These are phyloP conservation scores for Nemophila menziesii DNA, from an alignment of 257 asterid genomes.

Conservation along the genomic window DNA sequence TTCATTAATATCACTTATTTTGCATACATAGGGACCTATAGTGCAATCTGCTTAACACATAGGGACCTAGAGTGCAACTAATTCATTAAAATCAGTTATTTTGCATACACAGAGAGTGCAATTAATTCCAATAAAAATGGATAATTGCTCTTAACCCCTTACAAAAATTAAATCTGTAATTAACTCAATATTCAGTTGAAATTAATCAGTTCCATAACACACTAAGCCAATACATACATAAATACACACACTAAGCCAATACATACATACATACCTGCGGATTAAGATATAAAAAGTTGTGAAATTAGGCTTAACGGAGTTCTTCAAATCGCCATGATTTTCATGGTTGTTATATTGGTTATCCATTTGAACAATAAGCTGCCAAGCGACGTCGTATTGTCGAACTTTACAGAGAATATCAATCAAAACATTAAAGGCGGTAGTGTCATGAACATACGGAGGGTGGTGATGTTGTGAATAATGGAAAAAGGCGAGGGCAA, in stretches of 20 bases:
- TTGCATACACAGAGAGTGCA: no score
- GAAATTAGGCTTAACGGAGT: slow-evolving; percentile 39
- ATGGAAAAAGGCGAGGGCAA: slow-evolving; percentile 74
- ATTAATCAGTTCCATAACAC: background rate
- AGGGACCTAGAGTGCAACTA: no score
- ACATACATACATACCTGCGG: no score
- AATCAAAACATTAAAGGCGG: slow-evolving; percentile 51
- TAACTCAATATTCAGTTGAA: no score
- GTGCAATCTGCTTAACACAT: no score
- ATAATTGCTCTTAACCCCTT: no score
- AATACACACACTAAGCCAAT: background rate
- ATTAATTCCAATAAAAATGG: no score
- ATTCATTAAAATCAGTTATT: no score
- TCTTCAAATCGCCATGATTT: background rate
- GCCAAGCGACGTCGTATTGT: slow-evolving; percentile 85
- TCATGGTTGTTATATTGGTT: slow-evolving; percentile 2
- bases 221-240: no score
- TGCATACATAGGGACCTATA: no score
- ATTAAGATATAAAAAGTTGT: slow-evolving; percentile 65
- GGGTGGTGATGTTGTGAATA: slow-evolving; percentile 28
- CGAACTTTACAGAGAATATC: slow-evolving; percentile 64
- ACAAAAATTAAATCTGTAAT: no score
- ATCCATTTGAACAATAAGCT: slow-evolving; percentile 62
- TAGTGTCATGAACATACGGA: slow-evolving; percentile 31
- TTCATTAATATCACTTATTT: no score